phyloP scores from a whole-genome alignment of 495 filamentous ascomycete genomes.

The Podospora pseudoanserina region DNA sequence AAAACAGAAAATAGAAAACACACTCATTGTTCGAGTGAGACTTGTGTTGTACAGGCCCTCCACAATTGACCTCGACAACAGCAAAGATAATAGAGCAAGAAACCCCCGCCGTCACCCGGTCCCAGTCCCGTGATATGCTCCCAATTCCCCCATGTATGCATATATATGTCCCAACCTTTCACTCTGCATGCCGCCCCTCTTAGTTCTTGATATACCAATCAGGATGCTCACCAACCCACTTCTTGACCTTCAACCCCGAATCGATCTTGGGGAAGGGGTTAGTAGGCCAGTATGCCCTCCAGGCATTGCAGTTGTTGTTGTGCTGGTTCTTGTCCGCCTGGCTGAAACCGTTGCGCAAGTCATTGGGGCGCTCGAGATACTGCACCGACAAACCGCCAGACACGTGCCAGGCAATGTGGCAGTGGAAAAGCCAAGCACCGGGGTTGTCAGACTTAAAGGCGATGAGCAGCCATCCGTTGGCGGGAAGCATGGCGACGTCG shows the following conservation, averaged over 20 bases:
- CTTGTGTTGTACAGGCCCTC: neutral
- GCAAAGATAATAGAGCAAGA: neutral
- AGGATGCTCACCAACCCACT: constrained; percentile 15
- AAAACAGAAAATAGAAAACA: neutral
- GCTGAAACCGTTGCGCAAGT: constrained; percentile 25
- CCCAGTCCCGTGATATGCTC: neutral
- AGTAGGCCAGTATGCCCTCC: constrained; percentile 26
- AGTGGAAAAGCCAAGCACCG: constrained; percentile 56
- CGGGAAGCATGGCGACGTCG: constrained; percentile 55
- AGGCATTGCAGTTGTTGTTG: constrained; percentile 28
- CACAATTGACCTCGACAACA: neutral
- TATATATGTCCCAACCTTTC: neutral
- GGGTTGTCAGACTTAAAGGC: constrained; percentile 57
- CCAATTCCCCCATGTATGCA: neutral
- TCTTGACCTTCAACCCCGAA: constrained; percentile 24
- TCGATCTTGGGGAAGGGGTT: constrained; percentile 30
- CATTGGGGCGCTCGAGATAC: constrained; percentile 44
- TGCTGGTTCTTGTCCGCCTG: constrained; percentile 18
- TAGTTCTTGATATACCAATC: constrained; percentile 10
- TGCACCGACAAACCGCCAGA: constrained; percentile 46
- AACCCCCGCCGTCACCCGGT: neutral
- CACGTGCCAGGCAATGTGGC: constrained; percentile 57
- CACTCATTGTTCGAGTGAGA: neutral
- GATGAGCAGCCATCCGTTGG: constrained; percentile 46
- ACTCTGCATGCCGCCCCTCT: neutral